Percentiles rank a stretch among this genome's conserved stretches.
phyloP scores from a whole-genome alignment of 2,329 filamentous ascomycete genomes.

The Aspergillaceae sp. region DNA sequence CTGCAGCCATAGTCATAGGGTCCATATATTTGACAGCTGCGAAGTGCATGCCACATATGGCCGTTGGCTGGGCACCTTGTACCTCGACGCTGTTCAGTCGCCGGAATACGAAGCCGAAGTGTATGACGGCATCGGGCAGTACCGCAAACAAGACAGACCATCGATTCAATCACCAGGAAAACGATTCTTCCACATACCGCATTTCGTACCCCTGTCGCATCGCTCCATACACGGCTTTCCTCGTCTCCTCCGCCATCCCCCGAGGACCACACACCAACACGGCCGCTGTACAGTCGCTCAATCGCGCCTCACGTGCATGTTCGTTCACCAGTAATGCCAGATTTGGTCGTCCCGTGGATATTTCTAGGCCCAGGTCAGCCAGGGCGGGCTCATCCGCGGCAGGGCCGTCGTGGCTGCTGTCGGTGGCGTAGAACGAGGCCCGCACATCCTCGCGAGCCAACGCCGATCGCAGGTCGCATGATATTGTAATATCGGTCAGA shows the following conservation, averaged over 20 bases:
- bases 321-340: constrained; percentile 26
- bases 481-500: constrained; percentile 17
- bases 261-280: constrained; percentile 40
- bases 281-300: constrained; percentile 20
- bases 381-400: neutral
- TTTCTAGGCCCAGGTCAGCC: constrained; percentile 1
- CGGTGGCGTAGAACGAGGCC: constrained; percentile 22
- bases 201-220: constrained; percentile 26
- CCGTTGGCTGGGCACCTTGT: no score
- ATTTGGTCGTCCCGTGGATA: constrained; percentile 27
- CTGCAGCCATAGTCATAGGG: no score
- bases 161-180: constrained; percentile 22
- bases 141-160: neutral
- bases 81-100: no score
- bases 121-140: no score
- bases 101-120: no score
- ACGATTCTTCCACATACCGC: constrained; percentile 42
- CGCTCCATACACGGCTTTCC: constrained; percentile 32
- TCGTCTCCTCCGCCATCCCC: constrained; percentile 39
- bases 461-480: constrained; percentile 17
- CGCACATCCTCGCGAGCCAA: constrained; percentile 23
- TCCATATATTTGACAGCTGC: no score
- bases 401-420: neutral
- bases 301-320: constrained; percentile 22
- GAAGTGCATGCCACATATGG: no score